Conservation (phyloP, 192 early-diverging fungal genomes). For the Rhizophagus sp. region DNA sequence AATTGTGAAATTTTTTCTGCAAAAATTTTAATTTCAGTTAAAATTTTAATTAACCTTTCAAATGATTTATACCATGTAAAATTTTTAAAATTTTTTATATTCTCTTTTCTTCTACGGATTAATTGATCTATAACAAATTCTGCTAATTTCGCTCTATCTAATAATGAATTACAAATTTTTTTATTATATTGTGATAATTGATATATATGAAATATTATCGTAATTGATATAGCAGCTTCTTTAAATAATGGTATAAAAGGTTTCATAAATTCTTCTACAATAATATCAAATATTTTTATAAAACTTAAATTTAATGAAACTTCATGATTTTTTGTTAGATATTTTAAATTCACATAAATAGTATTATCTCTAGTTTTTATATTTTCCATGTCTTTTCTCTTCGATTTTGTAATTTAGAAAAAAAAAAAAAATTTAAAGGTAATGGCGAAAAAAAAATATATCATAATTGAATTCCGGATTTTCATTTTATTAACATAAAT, state of each 20-base stretch:
- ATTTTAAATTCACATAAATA: too few relatives aligned
- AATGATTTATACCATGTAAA: constrained; percentile 5
- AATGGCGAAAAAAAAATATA: too few relatives aligned
- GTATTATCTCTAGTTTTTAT: too few relatives aligned
- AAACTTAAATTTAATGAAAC: too few relatives aligned
- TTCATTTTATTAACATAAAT: too few relatives aligned
- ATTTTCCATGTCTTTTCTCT: too few relatives aligned
- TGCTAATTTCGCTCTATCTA: constrained; percentile 8
- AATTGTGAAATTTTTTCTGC: constrained; percentile 9
- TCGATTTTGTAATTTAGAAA: too few relatives aligned
- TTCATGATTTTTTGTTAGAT: too few relatives aligned
- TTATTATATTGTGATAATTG: constrained; percentile 23
- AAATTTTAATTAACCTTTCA: background rate
- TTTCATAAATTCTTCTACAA: background rate
- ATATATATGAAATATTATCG: constrained; percentile 16
- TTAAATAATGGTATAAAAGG: constrained; percentile 21
- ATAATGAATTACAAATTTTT: constrained; percentile 28
- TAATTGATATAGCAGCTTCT: background rate
- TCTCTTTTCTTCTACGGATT: constrained; percentile 6
- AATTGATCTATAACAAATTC: background rate
- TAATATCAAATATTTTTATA: too few relatives aligned
- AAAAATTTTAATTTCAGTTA: constrained; percentile 19
- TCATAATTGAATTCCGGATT: too few relatives aligned
- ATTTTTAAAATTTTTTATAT: constrained; percentile 1
- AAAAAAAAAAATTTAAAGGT: too few relatives aligned